Evolutionary conservation across 208 protist genomes (phyloP), one percentile per base, ranked within the genome.

Genomic region (Phytomonas francai): DNA sequence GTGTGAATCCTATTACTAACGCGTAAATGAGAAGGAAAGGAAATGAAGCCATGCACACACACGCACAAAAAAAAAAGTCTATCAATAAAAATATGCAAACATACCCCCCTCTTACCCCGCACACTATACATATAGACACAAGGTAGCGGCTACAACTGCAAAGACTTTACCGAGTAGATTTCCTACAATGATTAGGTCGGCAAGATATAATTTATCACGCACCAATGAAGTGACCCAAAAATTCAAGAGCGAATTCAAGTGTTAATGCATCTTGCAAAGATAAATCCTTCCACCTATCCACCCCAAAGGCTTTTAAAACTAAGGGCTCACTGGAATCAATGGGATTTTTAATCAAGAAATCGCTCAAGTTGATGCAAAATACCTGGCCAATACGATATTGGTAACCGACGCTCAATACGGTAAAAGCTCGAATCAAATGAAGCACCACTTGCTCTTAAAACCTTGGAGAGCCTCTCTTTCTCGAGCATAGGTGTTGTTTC

Each of bases 311-410:
- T 19, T 62, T 6, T 66, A 45, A 66, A 30, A 60, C 4, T 12
- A 12, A 39, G 33, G 33, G 45, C 28, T 66, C 45, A 68, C 32
- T 33, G n/a, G 11, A 42, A 45, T 28, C 22, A 2, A 32, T 30
- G 9, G 58, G 34, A 8, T 56, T 9, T 36, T 28, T 62, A 34
- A 34, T 27, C 6, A 60, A 56, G 65, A 25, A 77, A 65, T 64
- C 72, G 68, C 56, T 78, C 77, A 45, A 93, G 74, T 59, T 89
- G 76, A 30, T 88, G 71, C 8, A 88, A 82, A 3, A 79, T 61
- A 12, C 59, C 71, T 19, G 85, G 85, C 89, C 89, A 94, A 72
- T 87, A 88, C 19, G 87, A 74, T 42, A 94, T 78, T 19, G 89
- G 89, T 34, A 92, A 57, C 0, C 89, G 73, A 51, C 80, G 69